Conservation (phyloP, 768 basidiomycete species). For the Boletus fagicola region DNA sequence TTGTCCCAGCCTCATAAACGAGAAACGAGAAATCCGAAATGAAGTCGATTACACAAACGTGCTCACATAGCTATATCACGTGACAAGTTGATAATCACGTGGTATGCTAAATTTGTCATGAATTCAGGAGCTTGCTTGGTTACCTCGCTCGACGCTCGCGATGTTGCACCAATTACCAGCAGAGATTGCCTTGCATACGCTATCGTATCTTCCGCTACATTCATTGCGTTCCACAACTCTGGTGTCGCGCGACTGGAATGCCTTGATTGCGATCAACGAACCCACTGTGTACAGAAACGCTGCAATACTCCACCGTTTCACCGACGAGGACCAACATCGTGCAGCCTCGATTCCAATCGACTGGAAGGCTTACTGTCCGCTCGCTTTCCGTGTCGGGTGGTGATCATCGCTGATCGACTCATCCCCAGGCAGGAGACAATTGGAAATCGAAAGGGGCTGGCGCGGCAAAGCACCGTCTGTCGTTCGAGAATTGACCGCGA, state of each 20-base stretch:
- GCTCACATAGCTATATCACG: not conserved
- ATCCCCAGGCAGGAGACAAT: constrained; percentile 44
- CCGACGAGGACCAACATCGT: constrained; percentile 34
- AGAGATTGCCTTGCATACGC: constrained; percentile 52
- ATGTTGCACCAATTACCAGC: constrained; percentile 50
- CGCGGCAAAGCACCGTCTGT: constrained; percentile 46
- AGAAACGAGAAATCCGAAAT: not conserved
- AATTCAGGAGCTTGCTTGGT: not conserved
- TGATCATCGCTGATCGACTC: constrained; percentile 12
- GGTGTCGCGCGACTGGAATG: constrained; percentile 47
- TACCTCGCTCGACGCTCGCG: not conserved
- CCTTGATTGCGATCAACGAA: constrained; percentile 48
- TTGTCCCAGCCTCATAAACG: not conserved
- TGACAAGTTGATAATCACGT: constrained; percentile 10
- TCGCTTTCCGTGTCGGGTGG: not conserved
- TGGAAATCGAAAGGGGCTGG: constrained; percentile 53
- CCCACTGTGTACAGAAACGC: constrained; percentile 56
- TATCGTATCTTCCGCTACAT: constrained; percentile 50
- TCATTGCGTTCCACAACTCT: constrained; percentile 38
- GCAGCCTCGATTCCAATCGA: constrained; percentile 31
- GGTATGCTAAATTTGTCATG: not conserved
- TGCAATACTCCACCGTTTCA: constrained; percentile 51
- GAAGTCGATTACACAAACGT: not conserved
- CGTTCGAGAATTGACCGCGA: constrained; percentile 33
- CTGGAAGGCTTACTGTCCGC: constrained; percentile 65